Conservation (phyloP, 768 basidiomycete species). For the Galerina sulciceps region DNA sequence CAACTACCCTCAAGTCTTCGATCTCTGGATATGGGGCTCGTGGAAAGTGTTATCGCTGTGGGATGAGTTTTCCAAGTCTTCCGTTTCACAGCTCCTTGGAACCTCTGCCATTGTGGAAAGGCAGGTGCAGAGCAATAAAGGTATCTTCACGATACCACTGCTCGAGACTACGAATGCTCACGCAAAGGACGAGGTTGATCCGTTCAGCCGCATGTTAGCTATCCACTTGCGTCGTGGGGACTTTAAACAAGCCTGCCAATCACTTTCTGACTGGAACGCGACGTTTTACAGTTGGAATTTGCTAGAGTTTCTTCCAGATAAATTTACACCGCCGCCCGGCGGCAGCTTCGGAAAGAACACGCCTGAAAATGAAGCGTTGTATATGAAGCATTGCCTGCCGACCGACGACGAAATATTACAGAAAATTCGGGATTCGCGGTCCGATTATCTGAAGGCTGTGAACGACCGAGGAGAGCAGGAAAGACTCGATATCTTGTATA, state of each 20-base stretch:
- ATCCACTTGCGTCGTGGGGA: constrained; percentile 58
- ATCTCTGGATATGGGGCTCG: constrained; percentile 46
- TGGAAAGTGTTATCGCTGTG: constrained; percentile 44
- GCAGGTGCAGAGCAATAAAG: constrained; percentile 45
- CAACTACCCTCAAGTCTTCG: constrained; percentile 46
- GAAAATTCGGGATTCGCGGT: constrained; percentile 38
- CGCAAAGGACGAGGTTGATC: constrained; percentile 25
- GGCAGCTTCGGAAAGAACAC: constrained; percentile 37
- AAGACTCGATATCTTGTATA: constrained; percentile 43
- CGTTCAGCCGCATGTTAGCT: constrained; percentile 50
- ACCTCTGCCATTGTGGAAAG: constrained; percentile 46
- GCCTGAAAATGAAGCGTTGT: constrained; percentile 40
- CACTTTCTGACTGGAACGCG: constrained; percentile 44
- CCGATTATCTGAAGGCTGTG: constrained; percentile 33
- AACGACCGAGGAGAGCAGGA: constrained; percentile 11
- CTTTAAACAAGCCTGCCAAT: constrained; percentile 44
- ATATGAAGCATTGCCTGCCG: constrained; percentile 51
- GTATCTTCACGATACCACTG: constrained; percentile 32
- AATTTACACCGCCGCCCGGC: constrained; percentile 43
- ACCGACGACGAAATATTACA: constrained; percentile 39
- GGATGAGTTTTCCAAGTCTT: constrained; percentile 45
- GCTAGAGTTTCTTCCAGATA: constrained; percentile 47
- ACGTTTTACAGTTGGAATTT: constrained; percentile 55
- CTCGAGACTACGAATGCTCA: neutral
- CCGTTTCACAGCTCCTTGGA: constrained; percentile 43